phyloP scores from a whole-genome alignment of 805 yeast species.

The Debaryomyces tyrocola region DNA sequence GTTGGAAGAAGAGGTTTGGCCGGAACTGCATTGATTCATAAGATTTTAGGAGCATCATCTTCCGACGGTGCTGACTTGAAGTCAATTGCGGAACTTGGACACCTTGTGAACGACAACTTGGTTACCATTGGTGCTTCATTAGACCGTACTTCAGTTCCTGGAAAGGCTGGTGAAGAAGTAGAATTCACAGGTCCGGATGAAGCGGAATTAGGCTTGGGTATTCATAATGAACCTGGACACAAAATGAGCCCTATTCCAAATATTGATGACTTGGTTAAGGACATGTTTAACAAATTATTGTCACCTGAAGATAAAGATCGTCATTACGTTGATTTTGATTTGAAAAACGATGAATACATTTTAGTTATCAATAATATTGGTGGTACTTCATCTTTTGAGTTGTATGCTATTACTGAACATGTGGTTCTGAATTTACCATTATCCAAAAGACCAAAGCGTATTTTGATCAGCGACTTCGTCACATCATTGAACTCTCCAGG shows the following conservation, averaged over 20 bases:
- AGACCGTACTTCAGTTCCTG: slow-evolving; percentile 90
- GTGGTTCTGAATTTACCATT: slow-evolving; percentile 53
- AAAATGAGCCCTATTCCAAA: slow-evolving; percentile 67
- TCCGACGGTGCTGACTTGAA: slow-evolving; percentile 43
- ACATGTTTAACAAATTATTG: slow-evolving; percentile 61
- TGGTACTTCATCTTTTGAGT: slow-evolving; percentile 80
- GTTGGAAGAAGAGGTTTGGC: slow-evolving; percentile 96
- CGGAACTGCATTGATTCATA: slow-evolving; percentile 86
- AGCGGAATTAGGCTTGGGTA: slow-evolving; percentile 93
- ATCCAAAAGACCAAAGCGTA: slow-evolving; percentile 63
- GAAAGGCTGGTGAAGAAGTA: slow-evolving; percentile 46
- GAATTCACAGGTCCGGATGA: slow-evolving; percentile 56
- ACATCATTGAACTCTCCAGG: slow-evolving; percentile 94
- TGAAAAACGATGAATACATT: slow-evolving; percentile 61
- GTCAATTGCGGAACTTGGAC: slow-evolving; percentile 59
- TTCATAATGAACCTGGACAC: slow-evolving; percentile 90
- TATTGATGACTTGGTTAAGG: slow-evolving; percentile 55
- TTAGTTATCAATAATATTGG: slow-evolving; percentile 84
- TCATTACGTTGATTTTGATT: slow-evolving; percentile 69
- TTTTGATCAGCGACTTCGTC: slow-evolving; percentile 75
- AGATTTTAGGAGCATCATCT: slow-evolving; percentile 70
- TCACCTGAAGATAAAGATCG: slow-evolving; percentile 71
- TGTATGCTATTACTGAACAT: slow-evolving; percentile 68
- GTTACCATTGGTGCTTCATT: slow-evolving; percentile 89
- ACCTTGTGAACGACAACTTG: slow-evolving; percentile 57